Percentiles rank a stretch among this genome's conserved stretches.
phyloP scores from a whole-genome alignment of 441 rosid genomes.

The Syzygium syzygioides region DNA sequence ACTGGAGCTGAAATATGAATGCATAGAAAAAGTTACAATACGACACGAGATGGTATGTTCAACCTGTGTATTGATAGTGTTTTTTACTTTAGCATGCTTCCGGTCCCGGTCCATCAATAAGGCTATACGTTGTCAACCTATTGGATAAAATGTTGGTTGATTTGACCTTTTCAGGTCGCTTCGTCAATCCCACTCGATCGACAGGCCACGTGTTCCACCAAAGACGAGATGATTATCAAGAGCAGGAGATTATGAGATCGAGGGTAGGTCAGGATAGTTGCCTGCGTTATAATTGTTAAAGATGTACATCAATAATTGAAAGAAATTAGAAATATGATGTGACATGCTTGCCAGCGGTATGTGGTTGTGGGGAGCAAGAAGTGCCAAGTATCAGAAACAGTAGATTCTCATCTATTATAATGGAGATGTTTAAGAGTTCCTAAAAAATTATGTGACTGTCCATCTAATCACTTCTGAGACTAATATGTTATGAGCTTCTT shows the following conservation, averaged over 20 bases:
- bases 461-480: neutral
- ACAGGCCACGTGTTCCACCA: neutral
- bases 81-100: neutral
- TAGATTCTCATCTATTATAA: neutral
- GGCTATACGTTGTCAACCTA: neutral
- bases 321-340: neutral
- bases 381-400: neutral
- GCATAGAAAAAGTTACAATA: neutral
- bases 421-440: neutral
- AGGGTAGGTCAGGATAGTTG: neutral
- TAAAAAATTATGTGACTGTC: neutral
- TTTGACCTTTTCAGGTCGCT: neutral
- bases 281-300: neutral
- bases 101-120: neutral
- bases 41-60: neutral
- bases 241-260: neutral
- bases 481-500: neutral
- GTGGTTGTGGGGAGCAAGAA: no score
- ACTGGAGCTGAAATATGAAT: neutral
- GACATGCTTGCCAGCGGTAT: neutral
- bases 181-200: neutral
- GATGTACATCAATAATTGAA: neutral
- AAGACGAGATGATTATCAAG: neutral
- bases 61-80: neutral
- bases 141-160: neutral